These are phyloP conservation scores for Cyberlindnera mrakii DNA, from an alignment of 805 yeast genomes.

Conservation along the genomic window DNA sequence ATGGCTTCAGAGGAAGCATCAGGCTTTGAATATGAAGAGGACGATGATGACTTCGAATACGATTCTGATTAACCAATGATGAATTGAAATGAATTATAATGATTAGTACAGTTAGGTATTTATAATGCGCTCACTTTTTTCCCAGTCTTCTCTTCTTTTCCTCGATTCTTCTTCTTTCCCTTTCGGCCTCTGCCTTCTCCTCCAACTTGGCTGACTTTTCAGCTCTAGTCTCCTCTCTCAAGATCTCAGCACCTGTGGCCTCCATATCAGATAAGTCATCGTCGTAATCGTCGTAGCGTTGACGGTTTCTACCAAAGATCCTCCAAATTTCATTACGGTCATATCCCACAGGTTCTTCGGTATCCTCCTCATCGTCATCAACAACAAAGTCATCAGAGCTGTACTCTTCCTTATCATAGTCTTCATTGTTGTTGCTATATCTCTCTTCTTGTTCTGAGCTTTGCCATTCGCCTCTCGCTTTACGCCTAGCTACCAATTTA, in stretches of 20 bases:
- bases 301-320: conserved; percentile 60
- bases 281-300: conserved; percentile 36
- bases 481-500: conserved; percentile 34
- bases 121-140: neutral
- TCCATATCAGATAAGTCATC: conserved; percentile 73
- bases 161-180: conserved; percentile 43
- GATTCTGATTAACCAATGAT: conserved; percentile 26
- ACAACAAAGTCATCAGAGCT: conserved; percentile 47
- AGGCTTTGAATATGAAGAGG: conserved; percentile 12
- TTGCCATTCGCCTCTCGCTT: conserved; percentile 10
- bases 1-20: neutral
- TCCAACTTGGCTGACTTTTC: conserved; percentile 65
- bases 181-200: conserved; percentile 63
- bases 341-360: conserved; percentile 38
- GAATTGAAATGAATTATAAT: neutral
- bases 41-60: conserved; percentile 35
- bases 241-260: conserved; percentile 84
- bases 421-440: conserved; percentile 34
- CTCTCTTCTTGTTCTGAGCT: neutral
- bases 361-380: conserved; percentile 35
- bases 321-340: conserved; percentile 89
- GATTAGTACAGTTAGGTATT: neutral
- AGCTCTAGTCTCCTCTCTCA: conserved; percentile 75
- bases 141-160: conserved; percentile 41
- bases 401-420: conserved; percentile 32